Evolutionary conservation across 2,329 filamentous ascomycete genomes (phyloP).

Genomic region (Fusarium siculi): DNA sequence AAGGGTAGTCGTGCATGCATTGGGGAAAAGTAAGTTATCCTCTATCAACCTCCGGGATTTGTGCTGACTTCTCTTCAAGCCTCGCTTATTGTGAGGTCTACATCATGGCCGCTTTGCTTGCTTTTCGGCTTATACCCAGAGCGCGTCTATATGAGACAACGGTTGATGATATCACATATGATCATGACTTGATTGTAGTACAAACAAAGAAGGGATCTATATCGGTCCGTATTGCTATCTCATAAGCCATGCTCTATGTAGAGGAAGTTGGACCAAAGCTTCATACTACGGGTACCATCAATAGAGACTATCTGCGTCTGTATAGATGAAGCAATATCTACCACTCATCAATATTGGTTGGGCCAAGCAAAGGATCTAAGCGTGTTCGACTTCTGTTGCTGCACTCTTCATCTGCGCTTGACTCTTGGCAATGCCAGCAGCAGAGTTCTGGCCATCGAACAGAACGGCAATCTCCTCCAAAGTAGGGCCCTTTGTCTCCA

Average conservation of each 20-base stretch:
- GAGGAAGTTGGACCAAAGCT: not conserved
- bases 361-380: not conserved
- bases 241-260: not conserved
- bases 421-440: conserved; percentile 33
- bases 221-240: conserved; percentile 17
- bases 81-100: conserved; percentile 36
- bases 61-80: not conserved
- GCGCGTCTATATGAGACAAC: conserved; percentile 29
- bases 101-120: conserved; percentile 25
- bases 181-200: conserved; percentile 36
- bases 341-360: accelerated
- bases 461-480: conserved; percentile 41
- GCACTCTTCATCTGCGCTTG: conserved; percentile 34
- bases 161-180: conserved; percentile 31
- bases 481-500: conserved; percentile 38
- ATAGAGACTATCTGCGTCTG: not conserved
- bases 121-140: conserved; percentile 21
- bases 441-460: conserved; percentile 37
- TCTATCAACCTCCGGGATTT: accelerated
- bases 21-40: conserved; percentile 31
- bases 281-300: no score
- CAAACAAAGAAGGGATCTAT: conserved; percentile 37
- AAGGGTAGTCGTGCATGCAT: conserved; percentile 39
- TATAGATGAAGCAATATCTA: not conserved
- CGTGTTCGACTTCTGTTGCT: conserved; percentile 31